Evolutionary conservation across 2,329 filamentous ascomycete species (phyloP), one percentile per base, ranked within the genome.

Genomic region (Fusarium lyarnte): DNA sequence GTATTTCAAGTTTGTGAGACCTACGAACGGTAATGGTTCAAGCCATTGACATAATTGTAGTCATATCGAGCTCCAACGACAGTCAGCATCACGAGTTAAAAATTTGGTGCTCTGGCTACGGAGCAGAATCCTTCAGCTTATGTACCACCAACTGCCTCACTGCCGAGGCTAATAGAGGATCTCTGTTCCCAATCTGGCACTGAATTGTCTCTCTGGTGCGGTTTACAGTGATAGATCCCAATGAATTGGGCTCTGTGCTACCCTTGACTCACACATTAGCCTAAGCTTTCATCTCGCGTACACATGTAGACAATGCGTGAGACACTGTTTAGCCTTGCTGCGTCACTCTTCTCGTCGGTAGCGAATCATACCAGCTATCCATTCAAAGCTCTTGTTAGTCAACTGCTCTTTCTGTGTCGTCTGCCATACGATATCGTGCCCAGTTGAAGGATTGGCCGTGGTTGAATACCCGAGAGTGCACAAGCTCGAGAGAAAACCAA

Each of bases 1-100:
- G 72, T 42, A 42, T 80, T 74, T 58, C 75, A 68, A 58, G 78
- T 80, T 80, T 46, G 78, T 79, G 59, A 78, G 77, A 70, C 81
- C 78, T 13, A 12, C 63, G 58, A 52, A 70, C 75, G 36, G 65
- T 62, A 23, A 39, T 71, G 31, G n/a, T 12, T 3, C 49, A 60
- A 62, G 45, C 42, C 62, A 42, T 41, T 53, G 58, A 67, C 31
- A n/a, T 60, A 67, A 54, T 51, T 27, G 39, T 36, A 19, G 21
- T 36, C 38, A 49, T 39, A 39, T 27, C 16, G 8, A 31, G 6
- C 8, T 46, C 8, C 23, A 39, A 36, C 8, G 16, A 67, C 19
- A 19, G 12, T 19, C n/a, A n/a, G 27, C 38, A 11, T 39, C 39
- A 54, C 41, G 46, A 33, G 16, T 33, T 46, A 16, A 27, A 23